Conservation (phyloP, 768 basidiomycete genomes). For the Calvatia gigantea region DNA sequence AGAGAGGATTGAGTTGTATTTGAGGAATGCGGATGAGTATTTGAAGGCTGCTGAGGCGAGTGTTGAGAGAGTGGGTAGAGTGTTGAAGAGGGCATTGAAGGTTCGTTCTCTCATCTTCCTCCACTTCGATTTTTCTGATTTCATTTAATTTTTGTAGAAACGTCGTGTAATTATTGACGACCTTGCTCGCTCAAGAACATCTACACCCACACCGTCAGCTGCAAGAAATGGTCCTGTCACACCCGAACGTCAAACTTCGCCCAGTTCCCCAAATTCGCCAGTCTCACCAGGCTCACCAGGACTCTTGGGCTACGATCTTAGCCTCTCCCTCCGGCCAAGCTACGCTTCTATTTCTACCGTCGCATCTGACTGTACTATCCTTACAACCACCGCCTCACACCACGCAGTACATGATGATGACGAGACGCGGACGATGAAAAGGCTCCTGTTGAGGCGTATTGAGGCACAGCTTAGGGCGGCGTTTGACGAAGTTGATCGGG, state of each 20-base stretch:
- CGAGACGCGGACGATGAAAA: slow-evolving; percentile 57
- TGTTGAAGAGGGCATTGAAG: slow-evolving; percentile 53
- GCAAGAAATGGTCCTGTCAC: neutral
- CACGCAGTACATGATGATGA: slow-evolving; percentile 46
- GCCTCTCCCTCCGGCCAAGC: slow-evolving; percentile 35
- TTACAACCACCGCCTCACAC: slow-evolving; percentile 39
- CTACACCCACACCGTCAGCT: slow-evolving; percentile 4
- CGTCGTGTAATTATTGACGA: slow-evolving; percentile 40
- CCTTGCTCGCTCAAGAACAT: slow-evolving; percentile 5
- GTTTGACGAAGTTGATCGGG: slow-evolving; percentile 61
- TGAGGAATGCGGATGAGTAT: slow-evolving; percentile 9
- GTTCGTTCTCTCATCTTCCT: slow-evolving; percentile 28
- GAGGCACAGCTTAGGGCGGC: slow-evolving; percentile 50
- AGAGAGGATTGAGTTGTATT: slow-evolving; percentile 37
- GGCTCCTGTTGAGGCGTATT: slow-evolving; percentile 64
- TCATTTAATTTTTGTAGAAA: slow-evolving; percentile 33
- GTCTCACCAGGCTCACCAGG: slow-evolving; percentile 23
- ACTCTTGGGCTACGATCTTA: slow-evolving; percentile 25
- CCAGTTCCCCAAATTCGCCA: neutral
- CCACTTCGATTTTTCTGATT: neutral
- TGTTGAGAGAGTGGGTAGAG: slow-evolving; percentile 38
- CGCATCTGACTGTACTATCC: slow-evolving; percentile 38
- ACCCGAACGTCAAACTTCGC: neutral
- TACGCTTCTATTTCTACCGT: slow-evolving; percentile 39
- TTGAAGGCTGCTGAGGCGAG: slow-evolving; percentile 3